These are phyloP conservation scores for Eudorina sp. DNA, from an alignment of 139 green algal genomes.

Conservation along the genomic window DNA sequence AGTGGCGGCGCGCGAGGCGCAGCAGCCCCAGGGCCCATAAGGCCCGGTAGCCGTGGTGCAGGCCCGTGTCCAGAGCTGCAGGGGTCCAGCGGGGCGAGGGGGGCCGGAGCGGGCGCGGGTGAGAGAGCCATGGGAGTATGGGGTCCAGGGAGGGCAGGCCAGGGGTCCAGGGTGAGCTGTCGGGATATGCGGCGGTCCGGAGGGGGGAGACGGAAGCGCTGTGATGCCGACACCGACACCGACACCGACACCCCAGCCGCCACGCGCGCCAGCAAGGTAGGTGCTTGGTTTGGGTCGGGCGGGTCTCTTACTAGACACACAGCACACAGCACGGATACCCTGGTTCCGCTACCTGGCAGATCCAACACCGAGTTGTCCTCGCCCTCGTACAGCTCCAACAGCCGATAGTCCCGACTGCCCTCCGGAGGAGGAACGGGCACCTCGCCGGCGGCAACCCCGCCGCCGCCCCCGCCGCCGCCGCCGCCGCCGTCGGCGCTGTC, in stretches of 20 bases:
- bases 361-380: constrained; percentile 8
- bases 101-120: background rate
- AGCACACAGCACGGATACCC: no score
- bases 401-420: background rate
- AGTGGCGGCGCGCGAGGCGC: background rate
- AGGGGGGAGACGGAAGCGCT: no score
- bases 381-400: constrained; percentile 20
- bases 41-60: constrained; percentile 22
- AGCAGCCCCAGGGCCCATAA: constrained; percentile 41
- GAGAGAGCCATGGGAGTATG: no score
- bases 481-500: background rate
- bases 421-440: background rate
- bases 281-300: no score
- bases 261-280: no score
- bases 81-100: background rate
- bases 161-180: no score
- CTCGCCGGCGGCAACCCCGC: background rate
- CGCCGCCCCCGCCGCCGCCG: background rate
- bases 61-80: background rate
- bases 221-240: no score
- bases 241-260: no score
- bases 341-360: background rate
- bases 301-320: no score
- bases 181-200: no score
- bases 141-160: no score